A percentile compares a stretch with the other conserved stretches of the same genome.
phyloP scores from a whole-genome alignment of 2,329 filamentous ascomycete species.

The Daldinia eschscholtzii region DNA sequence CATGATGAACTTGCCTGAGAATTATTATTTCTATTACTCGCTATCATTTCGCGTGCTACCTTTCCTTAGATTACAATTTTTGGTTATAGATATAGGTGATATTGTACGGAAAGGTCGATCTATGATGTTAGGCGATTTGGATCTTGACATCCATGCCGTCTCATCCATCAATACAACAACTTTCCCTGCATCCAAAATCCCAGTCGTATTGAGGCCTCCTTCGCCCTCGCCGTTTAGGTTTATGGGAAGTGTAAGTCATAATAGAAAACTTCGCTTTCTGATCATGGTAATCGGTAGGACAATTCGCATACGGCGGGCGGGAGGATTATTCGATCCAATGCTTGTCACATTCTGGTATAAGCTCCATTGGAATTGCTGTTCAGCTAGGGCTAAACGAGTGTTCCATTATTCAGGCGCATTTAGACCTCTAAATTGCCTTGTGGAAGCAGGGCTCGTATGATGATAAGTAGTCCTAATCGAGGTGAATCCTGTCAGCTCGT shows the following conservation, averaged over 20 bases:
- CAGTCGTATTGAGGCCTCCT: not conserved
- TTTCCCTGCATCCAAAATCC: not conserved
- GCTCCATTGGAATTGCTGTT: not conserved
- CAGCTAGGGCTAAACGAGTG: not conserved
- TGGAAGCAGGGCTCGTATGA: not conserved
- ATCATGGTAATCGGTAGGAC: not conserved
- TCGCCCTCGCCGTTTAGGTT: not conserved
- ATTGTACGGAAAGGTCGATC: not conserved
- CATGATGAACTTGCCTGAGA: not conserved
- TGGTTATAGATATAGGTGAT: not conserved
- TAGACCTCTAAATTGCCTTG: not conserved
- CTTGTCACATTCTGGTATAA: not conserved
- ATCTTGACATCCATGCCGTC: not conserved
- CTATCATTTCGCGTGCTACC: not conserved
- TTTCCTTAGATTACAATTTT: not conserved
- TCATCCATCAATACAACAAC: not conserved
- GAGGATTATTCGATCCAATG: slow-evolving; percentile 4
- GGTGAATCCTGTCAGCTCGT: not conserved
- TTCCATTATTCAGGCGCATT: not conserved
- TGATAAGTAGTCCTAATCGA: not conserved
- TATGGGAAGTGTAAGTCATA: not conserved
- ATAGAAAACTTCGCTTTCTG: not conserved
- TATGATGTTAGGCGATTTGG: not conserved
- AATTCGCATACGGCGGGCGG: not conserved
- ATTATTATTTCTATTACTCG: not conserved